Conservation (phyloP, 2,329 filamentous ascomycete species). For the Calonectria hawksworthii region DNA sequence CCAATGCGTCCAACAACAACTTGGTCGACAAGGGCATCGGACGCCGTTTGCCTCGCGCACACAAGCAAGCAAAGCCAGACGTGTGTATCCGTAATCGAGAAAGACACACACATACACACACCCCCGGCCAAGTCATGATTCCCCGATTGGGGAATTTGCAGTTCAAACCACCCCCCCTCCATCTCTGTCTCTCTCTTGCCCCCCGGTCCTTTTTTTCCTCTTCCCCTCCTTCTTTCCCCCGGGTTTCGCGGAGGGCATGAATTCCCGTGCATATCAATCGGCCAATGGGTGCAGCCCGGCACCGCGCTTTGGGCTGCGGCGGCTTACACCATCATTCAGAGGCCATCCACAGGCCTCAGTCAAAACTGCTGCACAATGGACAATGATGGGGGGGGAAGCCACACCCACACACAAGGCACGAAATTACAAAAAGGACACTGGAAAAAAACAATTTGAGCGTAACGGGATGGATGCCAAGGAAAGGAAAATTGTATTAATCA, state of each 20-base stretch:
- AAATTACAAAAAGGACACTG: not conserved
- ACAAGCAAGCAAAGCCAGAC: too few relatives aligned
- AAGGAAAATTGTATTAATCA: not conserved
- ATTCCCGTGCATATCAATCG: not conserved
- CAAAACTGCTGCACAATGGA: not conserved
- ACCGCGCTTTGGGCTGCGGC: slow-evolving; percentile 14
- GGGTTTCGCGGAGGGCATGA: slow-evolving; percentile 5
- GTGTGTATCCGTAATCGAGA: not conserved
- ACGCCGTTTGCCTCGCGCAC: too few relatives aligned
- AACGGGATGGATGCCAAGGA: not conserved
- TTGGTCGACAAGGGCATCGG: not conserved
- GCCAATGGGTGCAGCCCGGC: not conserved
- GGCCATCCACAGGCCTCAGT: slow-evolving; percentile 15
- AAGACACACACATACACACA: not conserved
- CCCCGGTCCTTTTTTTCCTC: not conserved
- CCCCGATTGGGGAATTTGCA: slow-evolving; percentile 10
- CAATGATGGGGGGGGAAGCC: not conserved
- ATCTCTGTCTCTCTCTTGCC: not conserved
- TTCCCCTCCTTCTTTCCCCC: not conserved
- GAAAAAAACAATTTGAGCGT: too few relatives aligned
- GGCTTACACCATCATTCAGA: slow-evolving; percentile 19
- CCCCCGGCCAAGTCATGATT: not conserved
- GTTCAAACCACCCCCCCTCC: not conserved
- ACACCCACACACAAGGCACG: not conserved
- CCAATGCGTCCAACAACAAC: not conserved